Percentiles rank a stretch among this genome's conserved stretches.
phyloP scores from a whole-genome alignment of 495 filamentous ascomycete species.

The Parachaetomium inaequale region DNA sequence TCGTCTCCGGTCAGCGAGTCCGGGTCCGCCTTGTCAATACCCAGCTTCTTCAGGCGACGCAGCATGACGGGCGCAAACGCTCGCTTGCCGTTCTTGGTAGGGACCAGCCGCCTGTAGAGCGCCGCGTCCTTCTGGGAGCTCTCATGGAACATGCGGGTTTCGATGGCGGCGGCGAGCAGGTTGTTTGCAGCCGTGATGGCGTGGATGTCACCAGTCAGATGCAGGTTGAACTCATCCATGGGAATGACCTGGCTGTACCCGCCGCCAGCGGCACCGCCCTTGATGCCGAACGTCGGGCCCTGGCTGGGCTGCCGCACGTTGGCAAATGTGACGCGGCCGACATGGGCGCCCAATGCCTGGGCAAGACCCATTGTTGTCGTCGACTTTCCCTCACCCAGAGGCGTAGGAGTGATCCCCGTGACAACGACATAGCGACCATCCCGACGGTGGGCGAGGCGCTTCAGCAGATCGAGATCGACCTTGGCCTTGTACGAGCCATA shows the following conservation, averaged over 20 bases:
- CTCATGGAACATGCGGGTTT: constrained; percentile 98
- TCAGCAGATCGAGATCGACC: constrained; percentile 74
- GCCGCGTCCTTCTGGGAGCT: constrained; percentile 86
- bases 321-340: constrained; percentile 84
- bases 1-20: constrained; percentile 87
- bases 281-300: constrained; percentile 97
- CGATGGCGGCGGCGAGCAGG: constrained; percentile 94
- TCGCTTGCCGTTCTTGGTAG: constrained; percentile 82
- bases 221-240: constrained; percentile 99
- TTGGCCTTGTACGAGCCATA: constrained; percentile 96
- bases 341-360: constrained; percentile 87
- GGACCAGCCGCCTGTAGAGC: constrained; percentile 85
- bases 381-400: constrained; percentile 97
- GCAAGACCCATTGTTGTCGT: constrained; percentile 96
- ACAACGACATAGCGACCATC: constrained; percentile 90
- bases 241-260: constrained; percentile 98
- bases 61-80: constrained; percentile 87
- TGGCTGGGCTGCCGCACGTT: constrained; percentile 97
- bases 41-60: constrained; percentile 86
- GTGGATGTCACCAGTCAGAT: constrained; percentile 96
- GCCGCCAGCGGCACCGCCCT: constrained; percentile 93
- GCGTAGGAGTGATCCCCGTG: constrained; percentile 93
- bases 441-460: constrained; percentile 78
- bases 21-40: constrained; percentile 91
- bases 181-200: constrained; percentile 97